These are phyloP conservation scores for Phyllosticta citrichinensis DNA, from an alignment of 2,329 filamentous ascomycete species.

Conservation along the genomic window DNA sequence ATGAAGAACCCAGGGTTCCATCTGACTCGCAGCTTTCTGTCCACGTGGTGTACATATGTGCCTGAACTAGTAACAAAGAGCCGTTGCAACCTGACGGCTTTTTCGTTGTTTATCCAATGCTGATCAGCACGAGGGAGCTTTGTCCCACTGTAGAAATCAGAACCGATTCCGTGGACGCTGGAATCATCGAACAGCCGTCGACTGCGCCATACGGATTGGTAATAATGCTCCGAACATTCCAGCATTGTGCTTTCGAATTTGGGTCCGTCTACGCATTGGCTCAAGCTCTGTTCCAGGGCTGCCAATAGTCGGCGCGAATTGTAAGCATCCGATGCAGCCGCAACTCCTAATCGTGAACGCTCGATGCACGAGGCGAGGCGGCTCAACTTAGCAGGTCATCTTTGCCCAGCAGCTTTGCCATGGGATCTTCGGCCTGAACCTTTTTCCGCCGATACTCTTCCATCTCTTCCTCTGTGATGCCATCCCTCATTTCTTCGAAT, in stretches of 20 bases:
- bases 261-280: not conserved
- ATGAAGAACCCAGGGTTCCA: not conserved
- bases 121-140: not conserved
- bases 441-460: constrained; percentile 74
- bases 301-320: not conserved
- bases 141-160: not conserved
- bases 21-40: not conserved
- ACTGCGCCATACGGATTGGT: not conserved
- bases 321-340: not conserved
- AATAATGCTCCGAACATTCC: not conserved
- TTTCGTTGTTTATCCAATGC: not conserved
- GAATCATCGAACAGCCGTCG: not conserved
- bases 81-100: not conserved
- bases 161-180: not conserved
- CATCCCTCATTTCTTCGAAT: constrained; percentile 66
- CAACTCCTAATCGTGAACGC: not conserved
- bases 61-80: not conserved
- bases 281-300: not conserved
- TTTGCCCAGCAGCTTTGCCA: constrained; percentile 70
- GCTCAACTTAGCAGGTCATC: constrained; percentile 47
- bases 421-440: constrained; percentile 68
- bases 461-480: constrained; percentile 72
- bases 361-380: not conserved
- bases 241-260: not conserved
- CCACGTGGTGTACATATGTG: not conserved